Conservation (phyloP, 73 alveolate genomes). For the Blepharisma stoltei region DNA sequence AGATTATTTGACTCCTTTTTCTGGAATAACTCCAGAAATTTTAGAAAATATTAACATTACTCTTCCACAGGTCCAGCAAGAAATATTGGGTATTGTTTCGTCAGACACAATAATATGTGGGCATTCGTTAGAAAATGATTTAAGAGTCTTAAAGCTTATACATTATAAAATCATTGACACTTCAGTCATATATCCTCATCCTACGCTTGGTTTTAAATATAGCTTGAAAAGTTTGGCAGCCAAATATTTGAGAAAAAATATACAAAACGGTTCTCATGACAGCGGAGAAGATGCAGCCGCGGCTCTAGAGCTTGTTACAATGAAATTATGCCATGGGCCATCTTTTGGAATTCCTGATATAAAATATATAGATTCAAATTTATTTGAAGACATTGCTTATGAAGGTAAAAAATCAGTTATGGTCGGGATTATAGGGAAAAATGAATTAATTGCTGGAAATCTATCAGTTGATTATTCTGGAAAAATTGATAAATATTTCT, state of each 20-base stretch:
- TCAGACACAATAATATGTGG: constrained; percentile 45
- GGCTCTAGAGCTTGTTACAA: constrained; percentile 39
- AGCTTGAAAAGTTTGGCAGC: constrained; percentile 34
- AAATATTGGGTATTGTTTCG: constrained; percentile 20
- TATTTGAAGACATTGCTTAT: not conserved
- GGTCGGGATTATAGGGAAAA: not conserved
- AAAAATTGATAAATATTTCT: not conserved
- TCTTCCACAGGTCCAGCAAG: constrained; percentile 47
- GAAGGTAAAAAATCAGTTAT: constrained; percentile 20
- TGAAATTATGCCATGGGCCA: constrained; percentile 32
- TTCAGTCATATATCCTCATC: constrained; percentile 37
- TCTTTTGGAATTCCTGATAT: constrained; percentile 9
- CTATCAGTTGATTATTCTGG: not conserved
- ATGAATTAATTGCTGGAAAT: not conserved
- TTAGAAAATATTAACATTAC: constrained; percentile 51
- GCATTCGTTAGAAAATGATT: constrained; percentile 55
- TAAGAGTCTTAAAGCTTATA: constrained; percentile 33
- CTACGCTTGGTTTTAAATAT: constrained; percentile 43
- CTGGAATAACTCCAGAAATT: constrained; percentile 67
- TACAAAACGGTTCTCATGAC: constrained; percentile 50
- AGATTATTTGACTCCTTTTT: constrained; percentile 67
- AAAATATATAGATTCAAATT: not conserved
- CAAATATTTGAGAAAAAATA: constrained; percentile 40
- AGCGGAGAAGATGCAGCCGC: constrained; percentile 49
- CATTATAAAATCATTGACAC: constrained; percentile 53